A percentile compares a stretch with the other conserved stretches of the same genome.
phyloP scores from a whole-genome alignment of 768 basidiomycete genomes.

The Kwoniella shandongensis region DNA sequence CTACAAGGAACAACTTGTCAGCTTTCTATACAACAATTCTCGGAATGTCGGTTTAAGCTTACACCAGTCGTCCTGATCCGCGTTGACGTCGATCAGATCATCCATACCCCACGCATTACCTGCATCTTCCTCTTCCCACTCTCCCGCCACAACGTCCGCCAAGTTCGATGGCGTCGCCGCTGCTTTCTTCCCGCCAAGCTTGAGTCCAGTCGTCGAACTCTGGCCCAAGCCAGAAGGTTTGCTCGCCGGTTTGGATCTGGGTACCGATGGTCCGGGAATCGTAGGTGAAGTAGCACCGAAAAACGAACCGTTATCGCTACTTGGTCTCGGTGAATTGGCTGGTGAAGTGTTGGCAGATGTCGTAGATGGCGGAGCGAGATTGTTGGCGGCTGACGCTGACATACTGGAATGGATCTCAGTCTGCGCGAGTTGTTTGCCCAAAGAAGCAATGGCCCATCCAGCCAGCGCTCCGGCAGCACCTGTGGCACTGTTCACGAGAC shows the following conservation, averaged over 20 bases:
- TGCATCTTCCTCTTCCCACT: constrained; percentile 54
- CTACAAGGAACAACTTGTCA: constrained; percentile 52
- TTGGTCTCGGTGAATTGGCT: constrained; percentile 13
- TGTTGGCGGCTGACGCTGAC: constrained; percentile 47
- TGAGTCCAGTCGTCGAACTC: constrained; percentile 4
- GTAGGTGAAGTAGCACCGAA: constrained; percentile 16
- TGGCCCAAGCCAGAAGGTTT: too few relatives aligned
- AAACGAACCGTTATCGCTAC: constrained; percentile 17
- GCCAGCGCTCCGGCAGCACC: constrained; percentile 89
- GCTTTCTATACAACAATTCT: not conserved
- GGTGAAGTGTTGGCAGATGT: constrained; percentile 1
- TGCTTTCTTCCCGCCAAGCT: constrained; percentile 18
- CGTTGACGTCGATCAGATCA: constrained; percentile 92
- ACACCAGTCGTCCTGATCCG: constrained; percentile 95
- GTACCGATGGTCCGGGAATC: constrained; percentile 10
- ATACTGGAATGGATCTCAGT: constrained; percentile 73
- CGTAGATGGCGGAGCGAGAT: constrained; percentile 12
- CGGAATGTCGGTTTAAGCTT: constrained; percentile 52
- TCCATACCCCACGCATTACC: constrained; percentile 67
- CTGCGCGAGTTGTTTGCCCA: constrained; percentile 75
- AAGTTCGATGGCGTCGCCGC: constrained; percentile 49
- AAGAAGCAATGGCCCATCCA: constrained; percentile 91
- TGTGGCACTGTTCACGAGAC: constrained; percentile 77
- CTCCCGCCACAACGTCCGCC: constrained; percentile 57
- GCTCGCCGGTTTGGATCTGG: too few relatives aligned